These are phyloP conservation scores for Yarrowia sp. DNA, from an alignment of 805 yeast species.

Conservation along the genomic window DNA sequence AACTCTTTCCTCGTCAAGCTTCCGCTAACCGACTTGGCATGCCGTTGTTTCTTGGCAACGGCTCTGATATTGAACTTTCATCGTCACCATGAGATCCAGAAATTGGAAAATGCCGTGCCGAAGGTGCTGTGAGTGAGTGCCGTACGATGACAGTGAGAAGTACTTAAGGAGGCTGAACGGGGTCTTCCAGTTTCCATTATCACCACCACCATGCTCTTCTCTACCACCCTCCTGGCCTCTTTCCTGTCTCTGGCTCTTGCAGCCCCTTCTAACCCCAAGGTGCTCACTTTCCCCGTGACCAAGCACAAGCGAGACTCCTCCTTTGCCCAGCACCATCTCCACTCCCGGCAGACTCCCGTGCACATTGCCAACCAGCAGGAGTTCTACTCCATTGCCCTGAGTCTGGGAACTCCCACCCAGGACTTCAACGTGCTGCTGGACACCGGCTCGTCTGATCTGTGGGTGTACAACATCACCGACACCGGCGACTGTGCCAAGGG, in stretches of 20 bases:
- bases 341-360: slow-evolving; percentile 8
- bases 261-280: slow-evolving; percentile 20
- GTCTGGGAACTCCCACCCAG: slow-evolving; percentile 66
- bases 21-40: background rate
- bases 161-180: too few species aligned
- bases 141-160: background rate
- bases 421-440: slow-evolving; percentile 62
- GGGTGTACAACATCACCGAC: slow-evolving; percentile 54
- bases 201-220: slow-evolving; percentile 2
- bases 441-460: slow-evolving; percentile 75
- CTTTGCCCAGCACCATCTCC: slow-evolving; percentile 6
- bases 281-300: slow-evolving; percentile 8
- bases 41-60: slow-evolving; percentile 1
- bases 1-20: background rate
- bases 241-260: background rate
- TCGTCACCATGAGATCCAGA: background rate
- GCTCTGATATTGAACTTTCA: slow-evolving; percentile 1
- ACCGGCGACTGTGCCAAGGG: background rate
- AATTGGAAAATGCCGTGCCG: background rate
- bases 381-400: slow-evolving; percentile 42
- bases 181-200: too few species aligned
- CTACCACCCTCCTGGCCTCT: background rate
- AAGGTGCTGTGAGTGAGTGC: background rate
- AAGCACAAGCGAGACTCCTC: slow-evolving; percentile 10
- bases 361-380: slow-evolving; percentile 12